A percentile compares a stretch with the other conserved stretches of the same genome.
Evolutionary conservation across 345 rosid genomes (phyloP).

Genomic region (Eucalyptus erythrocorys): DNA sequence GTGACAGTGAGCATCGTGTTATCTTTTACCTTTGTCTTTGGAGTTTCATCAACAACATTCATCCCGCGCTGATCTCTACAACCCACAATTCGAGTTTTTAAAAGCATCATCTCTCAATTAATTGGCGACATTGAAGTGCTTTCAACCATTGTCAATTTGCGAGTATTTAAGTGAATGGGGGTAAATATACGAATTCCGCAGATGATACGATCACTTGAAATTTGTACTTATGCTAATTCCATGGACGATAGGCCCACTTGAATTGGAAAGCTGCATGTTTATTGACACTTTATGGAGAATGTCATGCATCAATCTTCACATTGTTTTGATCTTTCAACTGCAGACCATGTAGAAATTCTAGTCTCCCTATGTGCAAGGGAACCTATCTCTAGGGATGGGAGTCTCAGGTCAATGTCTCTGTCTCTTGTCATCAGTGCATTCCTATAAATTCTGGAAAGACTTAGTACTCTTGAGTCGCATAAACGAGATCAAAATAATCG

Average conservation of each 20-base stretch:
- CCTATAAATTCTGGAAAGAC: neutral
- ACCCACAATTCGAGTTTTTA: neutral
- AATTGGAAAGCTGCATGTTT: neutral
- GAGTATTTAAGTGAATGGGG: neutral
- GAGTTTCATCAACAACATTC: neutral
- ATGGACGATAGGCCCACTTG: neutral
- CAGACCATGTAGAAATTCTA: neutral
- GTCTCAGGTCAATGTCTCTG: neutral
- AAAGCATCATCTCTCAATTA: neutral
- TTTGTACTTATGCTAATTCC: neutral
- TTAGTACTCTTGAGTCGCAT: neutral
- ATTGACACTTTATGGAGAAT: neutral
- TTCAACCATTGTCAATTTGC: neutral
- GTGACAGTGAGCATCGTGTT: too few species aligned
- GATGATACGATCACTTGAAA: neutral
- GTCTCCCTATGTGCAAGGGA: neutral
- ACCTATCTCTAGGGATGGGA: neutral
- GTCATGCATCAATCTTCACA: neutral
- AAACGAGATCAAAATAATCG: neutral
- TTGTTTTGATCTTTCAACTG: neutral
- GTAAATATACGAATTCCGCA: neutral
- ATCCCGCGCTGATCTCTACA: accelerated
- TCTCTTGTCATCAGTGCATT: neutral
- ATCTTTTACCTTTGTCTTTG: neutral
- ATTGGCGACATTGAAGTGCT: neutral